These are phyloP conservation scores for Pachysandra terminalis DNA, from an alignment of 164 flowering plant genomes.

Conservation along the genomic window DNA sequence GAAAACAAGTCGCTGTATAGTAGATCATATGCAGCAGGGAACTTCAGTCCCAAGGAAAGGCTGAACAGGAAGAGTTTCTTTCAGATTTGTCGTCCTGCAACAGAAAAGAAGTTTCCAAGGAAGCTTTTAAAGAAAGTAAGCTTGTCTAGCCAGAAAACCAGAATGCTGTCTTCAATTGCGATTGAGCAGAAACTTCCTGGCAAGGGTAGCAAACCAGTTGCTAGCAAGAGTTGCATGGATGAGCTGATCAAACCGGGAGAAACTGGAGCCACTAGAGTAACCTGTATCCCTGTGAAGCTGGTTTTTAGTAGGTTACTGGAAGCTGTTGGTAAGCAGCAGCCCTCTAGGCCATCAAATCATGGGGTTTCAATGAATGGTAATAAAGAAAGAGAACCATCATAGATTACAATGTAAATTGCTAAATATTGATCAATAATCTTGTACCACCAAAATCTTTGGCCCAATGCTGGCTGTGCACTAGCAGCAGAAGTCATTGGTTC, in stretches of 20 bases:
- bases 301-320: constrained; percentile 89
- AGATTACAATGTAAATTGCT: constrained; percentile 29
- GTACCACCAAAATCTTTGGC: too few species aligned
- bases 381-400: constrained; percentile 30
- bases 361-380: constrained; percentile 24
- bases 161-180: constrained; percentile 80
- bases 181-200: constrained; percentile 36
- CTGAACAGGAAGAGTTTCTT: constrained; percentile 23
- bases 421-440: too few species aligned
- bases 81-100: constrained; percentile 25
- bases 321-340: constrained; percentile 71
- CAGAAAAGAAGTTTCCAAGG: constrained; percentile 35
- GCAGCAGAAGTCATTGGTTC: too few species aligned
- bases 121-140: constrained; percentile 53
- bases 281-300: constrained; percentile 87
- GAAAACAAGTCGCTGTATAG: too few species aligned
- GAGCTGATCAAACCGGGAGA: constrained; percentile 47
- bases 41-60: constrained; percentile 26
- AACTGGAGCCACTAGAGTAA: constrained; percentile 47
- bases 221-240: constrained; percentile 23
- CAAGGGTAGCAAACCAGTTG: constrained; percentile 15
- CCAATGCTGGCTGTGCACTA: too few species aligned
- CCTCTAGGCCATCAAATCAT: constrained; percentile 40
- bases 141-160: constrained; percentile 62
- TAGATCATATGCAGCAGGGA: too few species aligned